Evolutionary conservation across 345 rosid genomes (phyloP), one percentile per base, ranked within the genome.

Genomic region (Citrus hindsii): DNA sequence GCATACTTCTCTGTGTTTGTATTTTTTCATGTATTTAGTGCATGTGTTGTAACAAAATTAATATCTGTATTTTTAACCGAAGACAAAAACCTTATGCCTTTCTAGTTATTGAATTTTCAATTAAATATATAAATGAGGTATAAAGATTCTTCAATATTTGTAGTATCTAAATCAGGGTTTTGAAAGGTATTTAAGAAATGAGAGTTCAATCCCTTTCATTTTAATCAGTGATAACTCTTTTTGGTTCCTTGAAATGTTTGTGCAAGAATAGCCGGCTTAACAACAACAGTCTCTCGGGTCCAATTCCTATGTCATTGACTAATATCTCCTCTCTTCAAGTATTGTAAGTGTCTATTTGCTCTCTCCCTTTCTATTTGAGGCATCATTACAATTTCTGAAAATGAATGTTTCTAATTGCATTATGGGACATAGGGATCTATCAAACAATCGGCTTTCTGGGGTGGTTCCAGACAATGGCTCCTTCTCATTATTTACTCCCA

Each of bases 381-480:
- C 9, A 46, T 74, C 27, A 53, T 73, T 32, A 13, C 42, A 67
- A 13, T 22, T 56, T 24, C n/a, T 51, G 71, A 28, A 56, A 71
- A 22, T 76, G 71, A 67, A 9, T 53, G 67, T 69, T 70, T 62
- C 24, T 10, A 14, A 65, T 84, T 83, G 64, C 76, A 58, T 30
- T 48, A 28, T 82, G 72, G 35, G 71, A 76, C 76, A 77, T 85
- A 96, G 98, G 91, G 99, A 94, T 91, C 91, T 96, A 55, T 96
- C 98, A 67, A 96, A 94, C 85, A 96, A 96, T 76, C 88, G 7
- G 61, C 98, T 96, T 42, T 92, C 98, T 35, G 98, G 99, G 64
- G 91, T 81, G 61, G 98, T 96, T 78, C 99, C 99, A 67, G 99
- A 96, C 82, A 94, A 89, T 87, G 99, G 99, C 75, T 96, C 99